phyloP scores from a whole-genome alignment of 2,329 filamentous ascomycete genomes.

The Nothophaeocryptopus gaeumannii region DNA sequence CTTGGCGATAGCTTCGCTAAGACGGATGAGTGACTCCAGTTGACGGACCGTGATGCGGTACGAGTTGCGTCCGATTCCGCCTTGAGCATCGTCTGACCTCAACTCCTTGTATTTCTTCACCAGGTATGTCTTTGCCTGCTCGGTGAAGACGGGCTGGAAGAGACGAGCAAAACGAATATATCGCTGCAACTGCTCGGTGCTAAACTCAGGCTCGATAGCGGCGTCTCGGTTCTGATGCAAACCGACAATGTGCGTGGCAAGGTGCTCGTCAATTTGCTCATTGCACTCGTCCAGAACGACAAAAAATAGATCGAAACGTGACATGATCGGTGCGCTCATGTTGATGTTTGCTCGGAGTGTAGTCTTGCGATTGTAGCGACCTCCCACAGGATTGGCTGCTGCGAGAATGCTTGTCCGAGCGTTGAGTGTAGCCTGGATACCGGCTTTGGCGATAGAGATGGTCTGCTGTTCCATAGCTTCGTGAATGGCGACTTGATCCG shows the following conservation, averaged over 20 bases:
- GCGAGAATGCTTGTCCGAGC: slow-evolving; percentile 93
- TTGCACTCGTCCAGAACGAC: slow-evolving; percentile 97
- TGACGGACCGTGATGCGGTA: slow-evolving; percentile 98
- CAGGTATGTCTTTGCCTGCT: slow-evolving; percentile 78
- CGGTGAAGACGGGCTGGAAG: slow-evolving; percentile 88
- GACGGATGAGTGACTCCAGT: slow-evolving; percentile 89
- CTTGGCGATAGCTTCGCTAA: slow-evolving; percentile 97
- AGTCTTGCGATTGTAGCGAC: slow-evolving; percentile 94
- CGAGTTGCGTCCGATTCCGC: slow-evolving; percentile 88
- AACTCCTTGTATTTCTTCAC: slow-evolving; percentile 96
- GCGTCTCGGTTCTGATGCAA: slow-evolving; percentile 91
- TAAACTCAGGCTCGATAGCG: slow-evolving; percentile 88
- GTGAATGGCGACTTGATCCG: slow-evolving; percentile 96
- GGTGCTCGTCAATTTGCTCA: slow-evolving; percentile 81
- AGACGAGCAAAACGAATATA: slow-evolving; percentile 96
- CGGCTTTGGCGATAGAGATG: slow-evolving; percentile 96
- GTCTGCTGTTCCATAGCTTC: slow-evolving; percentile 99
- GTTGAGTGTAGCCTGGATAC: slow-evolving; percentile 96
- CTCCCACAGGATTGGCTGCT: slow-evolving; percentile 91
- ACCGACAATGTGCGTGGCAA: slow-evolving; percentile 91
- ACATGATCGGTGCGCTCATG: slow-evolving; percentile 99
- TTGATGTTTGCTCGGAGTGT: slow-evolving; percentile 94
- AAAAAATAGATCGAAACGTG: slow-evolving; percentile 97
- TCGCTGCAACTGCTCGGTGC: slow-evolving; percentile 90
- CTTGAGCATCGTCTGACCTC: slow-evolving; percentile 86